phyloP scores from a whole-genome alignment of 176 grass and related monocot species.

The Phoenix roebelenii region DNA sequence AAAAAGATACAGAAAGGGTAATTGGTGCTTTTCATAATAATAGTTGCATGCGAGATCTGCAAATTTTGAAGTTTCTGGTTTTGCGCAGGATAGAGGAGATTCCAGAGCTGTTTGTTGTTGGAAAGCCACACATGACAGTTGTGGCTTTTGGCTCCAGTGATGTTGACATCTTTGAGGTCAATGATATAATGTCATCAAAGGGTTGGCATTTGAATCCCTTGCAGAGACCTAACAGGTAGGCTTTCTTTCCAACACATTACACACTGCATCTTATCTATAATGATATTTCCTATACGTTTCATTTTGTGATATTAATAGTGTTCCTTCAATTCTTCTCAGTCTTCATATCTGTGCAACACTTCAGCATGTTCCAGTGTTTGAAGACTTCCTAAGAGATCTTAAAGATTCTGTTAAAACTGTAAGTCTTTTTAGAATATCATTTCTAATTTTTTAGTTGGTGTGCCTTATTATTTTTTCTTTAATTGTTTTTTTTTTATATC shows the following conservation, averaged over 20 bases:
- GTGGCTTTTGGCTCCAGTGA: conserved; percentile 70
- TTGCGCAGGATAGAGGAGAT: conserved; percentile 67
- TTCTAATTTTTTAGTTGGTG: too few relatives aligned
- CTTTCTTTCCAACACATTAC: neutral
- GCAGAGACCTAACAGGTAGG: conserved; percentile 56
- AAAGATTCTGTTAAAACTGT: conserved; percentile 54
- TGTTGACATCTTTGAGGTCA: conserved; percentile 93
- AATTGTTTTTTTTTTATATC: neutral
- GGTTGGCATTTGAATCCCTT: conserved; percentile 93
- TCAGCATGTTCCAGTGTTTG: conserved; percentile 43
- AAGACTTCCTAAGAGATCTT: conserved; percentile 68
- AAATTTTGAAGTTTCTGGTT: neutral
- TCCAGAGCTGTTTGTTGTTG: conserved; percentile 64
- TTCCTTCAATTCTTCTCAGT: conserved; percentile 29
- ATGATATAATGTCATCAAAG: conserved; percentile 91
- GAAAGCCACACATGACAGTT: conserved; percentile 80
- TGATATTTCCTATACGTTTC: too few relatives aligned
- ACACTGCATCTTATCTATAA: neutral
- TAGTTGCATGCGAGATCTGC: neutral
- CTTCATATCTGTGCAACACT: conserved; percentile 95
- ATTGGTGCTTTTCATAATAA: conserved; percentile 14
- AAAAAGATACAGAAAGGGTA: conserved; percentile 95
- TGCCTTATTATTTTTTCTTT: neutral
- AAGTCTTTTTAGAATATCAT: conserved; percentile 23
- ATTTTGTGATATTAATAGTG: neutral